Evolutionary conservation across 768 basidiomycete genomes (phyloP), one percentile per base, ranked within the genome.

Genomic region (Myochromella boudieri): DNA sequence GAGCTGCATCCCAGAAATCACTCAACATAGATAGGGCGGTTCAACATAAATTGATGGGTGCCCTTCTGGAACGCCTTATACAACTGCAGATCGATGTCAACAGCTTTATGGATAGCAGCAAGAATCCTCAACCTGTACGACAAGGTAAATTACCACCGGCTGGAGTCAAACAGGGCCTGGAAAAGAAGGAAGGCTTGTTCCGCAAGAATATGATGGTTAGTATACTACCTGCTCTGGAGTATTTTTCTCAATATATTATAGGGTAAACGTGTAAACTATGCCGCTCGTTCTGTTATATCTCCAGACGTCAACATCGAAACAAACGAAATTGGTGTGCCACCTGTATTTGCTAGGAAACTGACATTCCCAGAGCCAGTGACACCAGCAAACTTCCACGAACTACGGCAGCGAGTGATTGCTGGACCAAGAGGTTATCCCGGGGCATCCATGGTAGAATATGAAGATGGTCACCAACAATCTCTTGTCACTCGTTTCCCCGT

Each of bases 191-290:
- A 54, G 97, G 97, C 36, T 64, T 99, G 39, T 99, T 99, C 78
- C 78, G 97, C 48, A 97, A 95, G 69, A 84, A 99, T 61, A 98
- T 99, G 97, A 99, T 99, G 97, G 95, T 93, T 48, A 46, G 78
- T 66, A 20, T 40, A 44, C 41, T 22, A 44, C 5, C 22, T 45
- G 22, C 38, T 31, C 26, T 38, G 10, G 8, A 26, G 25, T 25
- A 38, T 28, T 18, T 37, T 46, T 24, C 34, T 48, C 36, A 33
- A 9, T 34, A 4, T 15, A 43, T 27, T 32, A 28, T 41, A 97
- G 95, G 97, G 97, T 8, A 99, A 99, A 75, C 94, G 97, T 60
- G 97, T 99, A 51, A 98, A 99, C 67, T 97, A 95, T 64, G 95
- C 97, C 32, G 97, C 97, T 17, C 94, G 97, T 53, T 99, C 97